A percentile compares a stretch with the other conserved stretches of the same genome.
phyloP scores from a whole-genome alignment of 2,329 filamentous ascomycete genomes.

The Exserohilum turcica region DNA sequence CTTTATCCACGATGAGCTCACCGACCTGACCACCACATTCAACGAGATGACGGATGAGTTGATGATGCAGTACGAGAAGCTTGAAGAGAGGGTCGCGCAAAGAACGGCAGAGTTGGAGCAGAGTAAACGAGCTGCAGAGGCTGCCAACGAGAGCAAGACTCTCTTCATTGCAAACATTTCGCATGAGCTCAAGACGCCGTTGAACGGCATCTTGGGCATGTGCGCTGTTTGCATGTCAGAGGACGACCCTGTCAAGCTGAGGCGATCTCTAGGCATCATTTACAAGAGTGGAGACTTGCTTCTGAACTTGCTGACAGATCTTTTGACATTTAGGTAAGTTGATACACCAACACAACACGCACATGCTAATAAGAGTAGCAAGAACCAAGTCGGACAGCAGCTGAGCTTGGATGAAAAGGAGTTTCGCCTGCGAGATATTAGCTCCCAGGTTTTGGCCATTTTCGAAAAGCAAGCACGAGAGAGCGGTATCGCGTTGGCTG shows the following conservation, averaged over 20 bases:
- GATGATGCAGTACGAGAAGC: constrained; percentile 79
- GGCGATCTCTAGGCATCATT: constrained; percentile 82
- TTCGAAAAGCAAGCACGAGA: constrained; percentile 90
- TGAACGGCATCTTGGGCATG: constrained; percentile 96
- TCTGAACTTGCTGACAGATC: constrained; percentile 83
- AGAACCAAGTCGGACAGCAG: constrained; percentile 90
- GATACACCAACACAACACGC: neutral
- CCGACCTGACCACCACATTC: constrained; percentile 82
- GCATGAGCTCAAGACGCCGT: constrained; percentile 85
- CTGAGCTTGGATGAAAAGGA: constrained; percentile 82
- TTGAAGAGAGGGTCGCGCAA: constrained; percentile 84
- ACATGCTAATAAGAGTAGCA: constrained; percentile 57
- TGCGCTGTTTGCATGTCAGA: constrained; percentile 92
- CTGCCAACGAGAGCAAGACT: constrained; percentile 96
- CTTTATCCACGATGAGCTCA: constrained; percentile 79
- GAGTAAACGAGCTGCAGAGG: constrained; percentile 89
- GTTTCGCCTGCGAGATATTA: constrained; percentile 82
- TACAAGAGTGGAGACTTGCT: constrained; percentile 88
- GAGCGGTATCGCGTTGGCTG: constrained; percentile 72
- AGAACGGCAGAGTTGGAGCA: constrained; percentile 83
- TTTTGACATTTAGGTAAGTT: constrained; percentile 71
- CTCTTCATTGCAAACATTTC: constrained; percentile 95
- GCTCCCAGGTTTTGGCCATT: constrained; percentile 80
- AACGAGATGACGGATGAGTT: constrained; percentile 95
- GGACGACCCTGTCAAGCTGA: constrained; percentile 76